Base-by-base conservation (phyloP, 2,329 filamentous ascomycete species). In the Colletotrichum australisinense region DNA sequence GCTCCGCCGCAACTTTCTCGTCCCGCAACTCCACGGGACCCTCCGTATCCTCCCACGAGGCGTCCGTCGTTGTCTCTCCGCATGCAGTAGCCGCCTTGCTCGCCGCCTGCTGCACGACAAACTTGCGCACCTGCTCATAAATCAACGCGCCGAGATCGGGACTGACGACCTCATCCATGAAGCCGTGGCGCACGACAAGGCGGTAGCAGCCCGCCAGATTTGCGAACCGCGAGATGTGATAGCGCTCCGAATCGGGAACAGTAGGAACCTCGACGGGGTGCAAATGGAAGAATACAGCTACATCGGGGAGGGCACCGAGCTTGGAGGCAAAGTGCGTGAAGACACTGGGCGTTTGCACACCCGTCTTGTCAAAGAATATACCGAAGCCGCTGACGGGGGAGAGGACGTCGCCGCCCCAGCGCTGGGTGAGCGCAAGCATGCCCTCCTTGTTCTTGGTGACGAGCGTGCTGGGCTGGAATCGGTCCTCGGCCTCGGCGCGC, bases 361-460 rank as follows among this genome's bases (percentile, higher is more conserved):
- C 93, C 1, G 89, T 87, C 81, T 95, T 95, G 83, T 95, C 93
- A 79, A 95, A 95, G 84, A 94, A 95, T 67, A 95, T 91, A 1
- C 92, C 93, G 7, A 90, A 87, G 32, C 86, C 93, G 69, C 85
- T 86, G 65, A 90, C 88, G 0, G 83, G 83, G 32, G 85, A 86
- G 9, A 87, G 76, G 16, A 80, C 76, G 3, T 84, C 84, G 53
- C 84, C 83, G 57, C 86, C 85, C 80, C 82, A 86, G 38, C 81
- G 80, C 2, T 80, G 78, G 0, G 80, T 77, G 6, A 87, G 78
- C 5, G 77, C 76, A 1, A 84, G 71, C 26, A 76, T 75, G 7
- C 78, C 79, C 1, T 80, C 78, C 1, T 30, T 42, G 62, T 74
- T 73, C 55, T 74, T 75, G 62, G 35, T 57, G 22, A 83, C 76